phyloP scores from a whole-genome alignment of 78 protist species.

The Dictyostelium citrinum region DNA sequence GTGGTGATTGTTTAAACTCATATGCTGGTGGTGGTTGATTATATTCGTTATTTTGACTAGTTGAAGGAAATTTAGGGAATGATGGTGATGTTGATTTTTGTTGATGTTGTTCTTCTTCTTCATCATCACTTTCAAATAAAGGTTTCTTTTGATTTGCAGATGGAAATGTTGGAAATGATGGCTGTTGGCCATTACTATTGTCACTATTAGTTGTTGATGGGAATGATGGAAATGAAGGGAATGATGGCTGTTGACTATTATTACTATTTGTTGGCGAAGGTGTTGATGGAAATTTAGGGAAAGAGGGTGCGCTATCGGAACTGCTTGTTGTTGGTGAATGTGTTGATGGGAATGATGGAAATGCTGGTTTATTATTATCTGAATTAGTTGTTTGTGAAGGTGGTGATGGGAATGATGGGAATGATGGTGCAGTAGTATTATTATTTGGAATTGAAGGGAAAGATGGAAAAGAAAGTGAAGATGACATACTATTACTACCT shows the following conservation, averaged over 20 bases:
- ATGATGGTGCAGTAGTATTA: background rate
- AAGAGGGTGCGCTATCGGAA: background rate
- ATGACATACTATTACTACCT: background rate
- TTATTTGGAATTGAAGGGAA: background rate
- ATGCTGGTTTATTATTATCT: background rate
- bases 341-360: background rate
- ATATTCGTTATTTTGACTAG: background rate
- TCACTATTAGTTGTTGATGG: background rate
- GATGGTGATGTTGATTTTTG: constrained; percentile 1
- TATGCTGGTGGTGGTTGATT: constrained; percentile 6
- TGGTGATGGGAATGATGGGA: background rate
- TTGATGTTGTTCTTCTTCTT: background rate
- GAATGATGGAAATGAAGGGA: background rate
- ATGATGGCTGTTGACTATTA: background rate
- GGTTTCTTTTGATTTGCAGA: background rate
- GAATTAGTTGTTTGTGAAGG: too few species aligned
- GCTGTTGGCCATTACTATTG: background rate
- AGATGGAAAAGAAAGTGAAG: background rate
- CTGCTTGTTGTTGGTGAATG: background rate
- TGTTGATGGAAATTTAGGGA: constrained; percentile 37
- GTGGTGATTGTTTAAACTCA: constrained; percentile 2
- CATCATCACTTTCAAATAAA: background rate
- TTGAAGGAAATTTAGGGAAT: background rate
- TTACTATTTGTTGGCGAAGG: background rate
- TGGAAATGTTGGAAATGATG: constrained; percentile 33